Conservation (phyloP, 208 protist species). For the Jaenimonas drosophilae region DNA sequence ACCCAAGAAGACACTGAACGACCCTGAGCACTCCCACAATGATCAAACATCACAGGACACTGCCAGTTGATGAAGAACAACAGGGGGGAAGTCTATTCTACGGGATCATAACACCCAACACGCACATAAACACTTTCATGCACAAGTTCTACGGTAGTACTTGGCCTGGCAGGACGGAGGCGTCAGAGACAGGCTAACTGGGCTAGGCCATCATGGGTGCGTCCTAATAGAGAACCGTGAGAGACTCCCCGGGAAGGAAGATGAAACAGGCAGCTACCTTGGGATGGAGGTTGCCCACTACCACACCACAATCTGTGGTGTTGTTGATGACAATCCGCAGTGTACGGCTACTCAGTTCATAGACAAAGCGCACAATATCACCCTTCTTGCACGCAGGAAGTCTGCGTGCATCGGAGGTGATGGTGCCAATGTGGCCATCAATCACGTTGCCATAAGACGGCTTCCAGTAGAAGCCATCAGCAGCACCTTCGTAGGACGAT, state of each 20-base stretch:
- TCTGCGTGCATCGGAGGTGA: constrained; percentile 17
- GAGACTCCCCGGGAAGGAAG: constrained; percentile 61
- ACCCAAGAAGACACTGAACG: too few species aligned
- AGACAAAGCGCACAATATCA: constrained; percentile 47
- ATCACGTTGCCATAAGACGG: constrained; percentile 30
- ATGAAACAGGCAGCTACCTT: constrained; percentile 70
- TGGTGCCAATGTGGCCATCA: constrained; percentile 46
- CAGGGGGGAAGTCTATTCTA: too few species aligned
- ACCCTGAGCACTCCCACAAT: too few species aligned
- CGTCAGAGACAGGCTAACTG: too few species aligned
- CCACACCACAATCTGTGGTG: constrained; percentile 28
- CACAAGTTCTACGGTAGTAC: too few species aligned
- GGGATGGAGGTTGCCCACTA: constrained; percentile 40
- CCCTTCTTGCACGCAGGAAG: constrained; percentile 55
- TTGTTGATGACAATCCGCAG: constrained; percentile 45
- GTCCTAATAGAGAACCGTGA: constrained; percentile 49
- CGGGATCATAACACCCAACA: too few species aligned
- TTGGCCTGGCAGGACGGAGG: too few species aligned
- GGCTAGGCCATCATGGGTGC: too few species aligned
- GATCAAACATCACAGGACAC: too few species aligned
- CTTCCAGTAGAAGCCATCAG: constrained; percentile 82
- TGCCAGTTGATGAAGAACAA: too few species aligned
- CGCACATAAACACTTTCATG: too few species aligned
- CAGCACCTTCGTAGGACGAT: constrained; percentile 10
- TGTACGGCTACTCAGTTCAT: constrained; percentile 22